Evolutionary conservation across 2,329 filamentous ascomycete genomes (phyloP).

Genomic region (Stagonosporopsis rhizophila): DNA sequence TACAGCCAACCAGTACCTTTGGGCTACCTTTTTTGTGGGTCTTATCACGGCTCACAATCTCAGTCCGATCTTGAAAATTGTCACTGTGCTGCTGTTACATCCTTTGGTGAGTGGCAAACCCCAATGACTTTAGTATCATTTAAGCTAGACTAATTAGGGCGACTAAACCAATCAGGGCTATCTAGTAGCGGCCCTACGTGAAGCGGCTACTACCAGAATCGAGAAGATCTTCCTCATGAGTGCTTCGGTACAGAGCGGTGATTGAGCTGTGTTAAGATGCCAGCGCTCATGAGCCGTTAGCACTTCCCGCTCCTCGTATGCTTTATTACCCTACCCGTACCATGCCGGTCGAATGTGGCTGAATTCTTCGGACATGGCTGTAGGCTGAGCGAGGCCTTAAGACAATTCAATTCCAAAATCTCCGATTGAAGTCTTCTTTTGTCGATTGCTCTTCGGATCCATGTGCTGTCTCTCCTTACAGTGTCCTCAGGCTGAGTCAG

Average conservation of each 20-base stretch:
- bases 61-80: too few relatives aligned
- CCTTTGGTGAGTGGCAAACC: too few relatives aligned
- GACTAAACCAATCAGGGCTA: too few relatives aligned
- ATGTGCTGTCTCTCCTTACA: constrained; percentile 1
- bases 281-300: neutral
- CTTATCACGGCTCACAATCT: neutral
- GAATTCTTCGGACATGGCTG: neutral
- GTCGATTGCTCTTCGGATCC: neutral
- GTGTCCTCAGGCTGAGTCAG: neutral
- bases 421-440: neutral
- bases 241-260: neutral
- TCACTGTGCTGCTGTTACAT: too few relatives aligned
- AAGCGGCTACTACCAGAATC: too few relatives aligned
- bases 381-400: constrained; percentile 1
- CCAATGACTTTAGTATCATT: too few relatives aligned
- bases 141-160: too few relatives aligned
- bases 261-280: neutral
- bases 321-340: neutral
- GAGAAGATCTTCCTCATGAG: too few relatives aligned
- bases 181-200: too few relatives aligned
- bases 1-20: too few relatives aligned
- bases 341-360: constrained; percentile 6
- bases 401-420: neutral
- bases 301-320: constrained; percentile 9
- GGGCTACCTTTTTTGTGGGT: neutral